phyloP scores from a whole-genome alignment of 192 early-diverging fungal species.

The Coemansia sp. region DNA sequence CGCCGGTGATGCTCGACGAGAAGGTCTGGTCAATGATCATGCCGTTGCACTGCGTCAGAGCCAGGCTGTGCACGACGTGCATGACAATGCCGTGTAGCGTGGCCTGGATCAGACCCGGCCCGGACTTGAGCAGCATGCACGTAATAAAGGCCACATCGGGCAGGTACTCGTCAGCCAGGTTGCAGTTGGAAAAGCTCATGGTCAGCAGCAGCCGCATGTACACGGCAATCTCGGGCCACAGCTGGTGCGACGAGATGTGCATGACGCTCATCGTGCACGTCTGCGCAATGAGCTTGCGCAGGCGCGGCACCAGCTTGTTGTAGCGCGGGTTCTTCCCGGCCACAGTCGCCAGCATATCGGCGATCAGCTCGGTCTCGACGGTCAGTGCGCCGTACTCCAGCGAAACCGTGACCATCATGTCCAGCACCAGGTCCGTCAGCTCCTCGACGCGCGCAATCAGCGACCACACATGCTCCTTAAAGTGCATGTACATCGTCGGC shows the following conservation, averaged over 20 bases:
- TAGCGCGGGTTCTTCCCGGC: slow-evolving; percentile 72
- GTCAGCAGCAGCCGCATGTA: slow-evolving; percentile 85
- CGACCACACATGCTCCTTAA: slow-evolving; percentile 86
- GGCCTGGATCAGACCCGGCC: slow-evolving; percentile 76
- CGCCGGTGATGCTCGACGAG: slow-evolving; percentile 79
- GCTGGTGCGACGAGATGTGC: slow-evolving; percentile 73
- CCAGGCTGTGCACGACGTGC: slow-evolving; percentile 83
- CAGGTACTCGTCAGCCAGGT: slow-evolving; percentile 71
- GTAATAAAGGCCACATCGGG: slow-evolving; percentile 87
- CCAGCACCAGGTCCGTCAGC: slow-evolving; percentile 75
- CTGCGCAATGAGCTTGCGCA: slow-evolving; percentile 78
- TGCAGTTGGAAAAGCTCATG: slow-evolving; percentile 81
- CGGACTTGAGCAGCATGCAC: slow-evolving; percentile 79
- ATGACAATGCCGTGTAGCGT: slow-evolving; percentile 94
- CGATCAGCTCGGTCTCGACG: slow-evolving; percentile 75
- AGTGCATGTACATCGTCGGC: slow-evolving; percentile 75
- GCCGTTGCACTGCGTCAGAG: slow-evolving; percentile 78
- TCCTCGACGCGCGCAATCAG: slow-evolving; percentile 75
- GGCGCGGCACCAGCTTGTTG: slow-evolving; percentile 75
- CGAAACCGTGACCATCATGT: slow-evolving; percentile 75
- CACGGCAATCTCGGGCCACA: slow-evolving; percentile 92
- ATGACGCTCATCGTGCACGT: slow-evolving; percentile 72
- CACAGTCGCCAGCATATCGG: slow-evolving; percentile 81
- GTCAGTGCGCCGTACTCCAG: slow-evolving; percentile 77
- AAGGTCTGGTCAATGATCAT: slow-evolving; percentile 79